Evolutionary conservation across 140 eudicot species (phyloP).

Genomic region (Erigeron philadelphicus): DNA sequence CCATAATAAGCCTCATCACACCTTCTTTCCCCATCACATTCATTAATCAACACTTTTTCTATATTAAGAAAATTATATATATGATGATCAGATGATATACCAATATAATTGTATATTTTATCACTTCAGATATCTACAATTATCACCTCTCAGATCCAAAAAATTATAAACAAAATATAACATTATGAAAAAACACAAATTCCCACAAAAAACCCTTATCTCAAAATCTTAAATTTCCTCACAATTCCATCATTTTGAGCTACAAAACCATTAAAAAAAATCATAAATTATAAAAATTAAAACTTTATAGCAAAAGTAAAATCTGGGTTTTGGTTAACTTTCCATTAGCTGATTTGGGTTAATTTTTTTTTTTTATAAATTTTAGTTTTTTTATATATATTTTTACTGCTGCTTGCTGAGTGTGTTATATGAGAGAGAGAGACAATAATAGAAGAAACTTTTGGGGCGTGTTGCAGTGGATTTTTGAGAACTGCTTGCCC

Average conservation of each 20-base stretch:
- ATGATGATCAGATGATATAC: neutral
- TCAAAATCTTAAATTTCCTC: slow-evolving; percentile 21
- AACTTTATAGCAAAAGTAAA: neutral
- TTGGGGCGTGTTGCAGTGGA: slow-evolving; percentile 65
- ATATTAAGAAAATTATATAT: neutral
- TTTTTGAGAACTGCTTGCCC: slow-evolving; percentile 47
- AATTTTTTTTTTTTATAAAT: slow-evolving; percentile 14
- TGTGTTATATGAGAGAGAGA: slow-evolving; percentile 24
- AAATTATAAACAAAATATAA: slow-evolving; percentile 23
- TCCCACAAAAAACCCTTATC: slow-evolving; percentile 28
- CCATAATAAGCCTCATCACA: slow-evolving; percentile 24
- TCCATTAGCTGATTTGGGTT: slow-evolving; percentile 22
- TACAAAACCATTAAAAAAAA: slow-evolving; percentile 16
- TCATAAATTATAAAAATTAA: neutral
- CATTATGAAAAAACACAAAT: slow-evolving; percentile 27
- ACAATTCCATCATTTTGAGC: slow-evolving; percentile 31
- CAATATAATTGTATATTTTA: neutral
- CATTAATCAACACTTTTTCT: neutral
- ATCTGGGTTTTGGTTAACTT: slow-evolving; percentile 12
- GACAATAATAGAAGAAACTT: slow-evolving; percentile 39
- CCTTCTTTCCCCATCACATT: slow-evolving; percentile 37
- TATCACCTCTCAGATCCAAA: slow-evolving; percentile 54
- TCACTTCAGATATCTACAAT: slow-evolving; percentile 1
- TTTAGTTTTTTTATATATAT: slow-evolving; percentile 10
- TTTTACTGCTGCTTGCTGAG: slow-evolving; percentile 34